Conservation (phyloP, 2,329 filamentous ascomycete genomes). For the Alternaria sp. region DNA sequence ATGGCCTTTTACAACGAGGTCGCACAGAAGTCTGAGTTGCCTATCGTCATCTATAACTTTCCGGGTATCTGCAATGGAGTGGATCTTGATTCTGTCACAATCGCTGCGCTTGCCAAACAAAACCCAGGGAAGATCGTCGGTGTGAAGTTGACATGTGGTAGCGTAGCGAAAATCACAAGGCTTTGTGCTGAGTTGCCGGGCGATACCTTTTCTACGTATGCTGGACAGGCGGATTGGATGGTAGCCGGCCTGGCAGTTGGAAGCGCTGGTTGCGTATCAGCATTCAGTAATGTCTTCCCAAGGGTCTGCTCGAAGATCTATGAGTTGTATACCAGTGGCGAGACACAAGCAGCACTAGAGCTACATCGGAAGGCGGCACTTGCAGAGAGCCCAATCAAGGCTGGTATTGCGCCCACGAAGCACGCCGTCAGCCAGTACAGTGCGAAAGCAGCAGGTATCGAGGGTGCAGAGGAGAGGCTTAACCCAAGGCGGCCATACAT, state of each 20-base stretch:
- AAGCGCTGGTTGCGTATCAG: slow-evolving; percentile 64
- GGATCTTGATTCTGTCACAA: slow-evolving; percentile 73
- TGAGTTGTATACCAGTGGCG: slow-evolving; percentile 67
- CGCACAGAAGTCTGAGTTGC: slow-evolving; percentile 67
- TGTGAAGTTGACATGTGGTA: slow-evolving; percentile 77
- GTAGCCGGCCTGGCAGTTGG: slow-evolving; percentile 64
- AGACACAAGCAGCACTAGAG: slow-evolving; percentile 65
- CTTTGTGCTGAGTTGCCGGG: slow-evolving; percentile 62
- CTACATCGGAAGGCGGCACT: slow-evolving; percentile 70
- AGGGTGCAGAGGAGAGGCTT: slow-evolving; percentile 40
- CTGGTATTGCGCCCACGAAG: slow-evolving; percentile 73
- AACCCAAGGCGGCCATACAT: slow-evolving; percentile 42
- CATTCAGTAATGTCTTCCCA: slow-evolving; percentile 67
- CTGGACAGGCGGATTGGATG: slow-evolving; percentile 78
- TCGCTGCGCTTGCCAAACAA: slow-evolving; percentile 62
- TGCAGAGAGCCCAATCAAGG: slow-evolving; percentile 72
- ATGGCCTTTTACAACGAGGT: slow-evolving; percentile 58
- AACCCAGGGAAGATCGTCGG: slow-evolving; percentile 72
- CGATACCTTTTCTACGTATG: slow-evolving; percentile 71
- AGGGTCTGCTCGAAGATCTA: slow-evolving; percentile 68
- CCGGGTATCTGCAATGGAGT: slow-evolving; percentile 72
- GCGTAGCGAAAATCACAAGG: slow-evolving; percentile 75
- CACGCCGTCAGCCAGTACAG: slow-evolving; percentile 71
- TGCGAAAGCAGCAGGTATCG: slow-evolving; percentile 65
- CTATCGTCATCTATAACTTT: slow-evolving; percentile 78